These are phyloP conservation scores for Myotisia sp. DNA, from an alignment of 2,329 filamentous ascomycete species.

Conservation along the genomic window DNA sequence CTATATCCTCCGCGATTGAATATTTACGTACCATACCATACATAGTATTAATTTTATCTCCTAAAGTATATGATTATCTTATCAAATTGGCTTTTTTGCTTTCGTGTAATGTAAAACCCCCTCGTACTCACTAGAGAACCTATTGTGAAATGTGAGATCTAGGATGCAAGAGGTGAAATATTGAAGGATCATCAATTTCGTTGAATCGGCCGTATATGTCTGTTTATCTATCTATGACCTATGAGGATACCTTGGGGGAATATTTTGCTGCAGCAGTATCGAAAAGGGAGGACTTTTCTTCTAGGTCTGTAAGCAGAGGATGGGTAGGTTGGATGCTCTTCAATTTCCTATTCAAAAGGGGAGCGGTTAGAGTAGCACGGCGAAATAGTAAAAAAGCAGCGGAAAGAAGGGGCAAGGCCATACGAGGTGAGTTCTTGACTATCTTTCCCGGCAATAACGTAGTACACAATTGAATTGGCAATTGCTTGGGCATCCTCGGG, in stretches of 20 bases:
- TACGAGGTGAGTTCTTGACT: slow-evolving; percentile 48
- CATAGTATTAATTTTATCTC: no score
- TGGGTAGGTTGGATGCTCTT: slow-evolving; percentile 50
- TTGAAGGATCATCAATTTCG: no score
- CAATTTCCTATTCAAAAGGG: slow-evolving; percentile 27
- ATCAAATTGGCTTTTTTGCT: no score
- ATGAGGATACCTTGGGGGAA: slow-evolving; percentile 54
- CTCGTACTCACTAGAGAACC: no score
- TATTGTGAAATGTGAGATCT: no score
- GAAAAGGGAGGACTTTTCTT: slow-evolving; percentile 77
- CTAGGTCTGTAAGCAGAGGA: slow-evolving; percentile 55
- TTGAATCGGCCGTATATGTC: no score
- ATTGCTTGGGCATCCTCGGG: slow-evolving; percentile 58
- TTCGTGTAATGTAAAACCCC: no score
- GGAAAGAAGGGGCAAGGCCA: slow-evolving; percentile 17
- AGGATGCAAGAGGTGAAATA: no score
- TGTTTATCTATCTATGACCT: no score
- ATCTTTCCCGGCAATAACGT: slow-evolving; percentile 61
- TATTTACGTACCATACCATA: no score
- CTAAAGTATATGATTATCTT: no score
- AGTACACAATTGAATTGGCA: slow-evolving; percentile 70
- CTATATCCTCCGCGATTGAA: no score
- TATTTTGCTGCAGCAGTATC: slow-evolving; percentile 79
- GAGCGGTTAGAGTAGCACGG: background rate
- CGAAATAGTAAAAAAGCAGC: slow-evolving; percentile 12